Base-by-base conservation (phyloP, 768 basidiomycete genomes). In the Brasilioporus rufonigricans region DNA sequence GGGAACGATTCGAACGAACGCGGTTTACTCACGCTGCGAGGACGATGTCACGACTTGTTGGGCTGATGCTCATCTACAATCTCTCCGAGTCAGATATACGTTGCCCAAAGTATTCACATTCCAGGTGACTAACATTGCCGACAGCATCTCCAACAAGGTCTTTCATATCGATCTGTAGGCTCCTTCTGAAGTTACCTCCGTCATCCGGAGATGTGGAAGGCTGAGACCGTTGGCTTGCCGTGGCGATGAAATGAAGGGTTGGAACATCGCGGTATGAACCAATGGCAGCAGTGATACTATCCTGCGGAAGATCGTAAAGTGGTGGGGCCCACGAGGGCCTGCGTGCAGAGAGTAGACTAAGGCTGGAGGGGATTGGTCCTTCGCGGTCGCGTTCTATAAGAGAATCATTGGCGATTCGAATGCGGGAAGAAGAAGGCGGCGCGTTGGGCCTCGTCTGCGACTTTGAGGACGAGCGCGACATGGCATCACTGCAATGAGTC, bases 41-140 rank as follows among this genome's bases (percentile, higher is more conserved):
- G 4, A 93, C 93, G 24, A 98, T 80, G 66, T 98, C 95, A 21
- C 95, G 80, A 49, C 84, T 88, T 6, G 87, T 79, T 11, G 95
- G 95, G 62, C 91, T 90, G 50, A 97, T 95, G 54, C 89, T 91
- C 91, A 93, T 91, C 91, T 93, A 38, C n/a, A n/a, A n/a, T 2
- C 26, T 24, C n/a, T 2, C 14, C 18, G 18, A 21, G 57, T 61
- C 41, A 61, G 59, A 58, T 4, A 21, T 32, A 13, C 5, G 14
- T 29, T 2, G 7, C 2, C 14, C 24, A n/a, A n/a, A n/a, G n/a
- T n/a, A n/a, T n/a, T n/a, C n/a, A 41, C 4, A 16, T 21, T 23
- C 18, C 21, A 12, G 24, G 7, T 18, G 10, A 78, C 87, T 66
- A 51, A 91, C 89, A 68, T 90, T 92, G 10, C 90, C 89, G 2